Conservation (phyloP, 2,329 filamentous ascomycete species). For the Verruconis gallopava region DNA sequence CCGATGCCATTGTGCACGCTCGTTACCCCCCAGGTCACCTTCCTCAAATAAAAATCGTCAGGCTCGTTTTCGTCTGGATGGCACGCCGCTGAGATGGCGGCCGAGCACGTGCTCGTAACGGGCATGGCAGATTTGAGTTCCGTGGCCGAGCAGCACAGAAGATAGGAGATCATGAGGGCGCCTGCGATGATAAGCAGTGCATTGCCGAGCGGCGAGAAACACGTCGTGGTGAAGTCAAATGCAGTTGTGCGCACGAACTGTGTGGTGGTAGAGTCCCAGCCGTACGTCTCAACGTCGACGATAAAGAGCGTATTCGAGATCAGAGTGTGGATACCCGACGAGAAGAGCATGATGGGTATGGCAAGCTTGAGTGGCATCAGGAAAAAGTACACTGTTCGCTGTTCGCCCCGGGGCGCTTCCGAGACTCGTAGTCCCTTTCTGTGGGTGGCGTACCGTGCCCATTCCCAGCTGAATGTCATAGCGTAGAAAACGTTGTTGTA, state of each 20-base stretch:
- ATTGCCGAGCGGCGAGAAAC: constrained; percentile 8
- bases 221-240: constrained; percentile 9
- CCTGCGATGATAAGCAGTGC: constrained; percentile 4
- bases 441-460: constrained; percentile 17
- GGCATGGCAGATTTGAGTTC: constrained; percentile 44
- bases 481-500: constrained; percentile 34
- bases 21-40: constrained; percentile 10
- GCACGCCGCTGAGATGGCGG: constrained; percentile 18
- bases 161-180: background rate
- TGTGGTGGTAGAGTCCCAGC: constrained; percentile 1
- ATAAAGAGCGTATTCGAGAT: constrained; percentile 32
- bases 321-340: constrained; percentile 28
- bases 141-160: background rate
- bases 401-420: constrained; percentile 19
- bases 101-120: constrained; percentile 60
- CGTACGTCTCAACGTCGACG: constrained; percentile 17
- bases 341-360: constrained; percentile 23
- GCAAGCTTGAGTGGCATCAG: constrained; percentile 26
- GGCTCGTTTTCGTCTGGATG: constrained; percentile 12
- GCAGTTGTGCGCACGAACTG: constrained; percentile 1
- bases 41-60: background rate
- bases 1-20: constrained; percentile 6
- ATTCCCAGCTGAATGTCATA: constrained; percentile 37
- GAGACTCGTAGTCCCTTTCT: constrained; percentile 26
- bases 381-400: constrained; percentile 30